Percentiles rank a stretch among this genome's conserved stretches.
Conservation (phyloP, 768 basidiomycete genomes). For the Tremella yokohamensis region DNA sequence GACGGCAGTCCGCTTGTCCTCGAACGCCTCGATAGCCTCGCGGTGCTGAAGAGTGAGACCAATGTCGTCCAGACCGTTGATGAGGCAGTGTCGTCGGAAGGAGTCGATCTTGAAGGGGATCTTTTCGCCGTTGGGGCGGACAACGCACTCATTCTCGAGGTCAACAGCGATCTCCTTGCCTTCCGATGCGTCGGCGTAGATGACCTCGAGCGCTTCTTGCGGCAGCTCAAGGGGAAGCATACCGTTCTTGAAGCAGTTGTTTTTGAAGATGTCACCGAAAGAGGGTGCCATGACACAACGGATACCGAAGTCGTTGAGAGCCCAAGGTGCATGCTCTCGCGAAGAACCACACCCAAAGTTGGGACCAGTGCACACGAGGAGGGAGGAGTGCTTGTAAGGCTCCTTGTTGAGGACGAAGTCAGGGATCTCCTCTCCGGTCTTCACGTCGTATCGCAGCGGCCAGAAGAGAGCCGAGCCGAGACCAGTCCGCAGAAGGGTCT, state of each 20-base stretch:
- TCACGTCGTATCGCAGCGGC: conserved; percentile 70
- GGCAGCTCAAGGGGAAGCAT: conserved; percentile 76
- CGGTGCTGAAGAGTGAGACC: conserved; percentile 84
- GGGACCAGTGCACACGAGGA: conserved; percentile 75
- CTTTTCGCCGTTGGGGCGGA: conserved; percentile 62
- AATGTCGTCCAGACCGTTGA: conserved; percentile 96
- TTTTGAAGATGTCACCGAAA: conserved; percentile 86
- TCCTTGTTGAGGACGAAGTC: conserved; percentile 79
- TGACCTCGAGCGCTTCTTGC: conserved; percentile 65
- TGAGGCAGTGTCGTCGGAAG: conserved; percentile 86
- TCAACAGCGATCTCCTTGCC: conserved; percentile 77
- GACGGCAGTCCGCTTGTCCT: conserved; percentile 65
- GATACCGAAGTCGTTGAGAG: conserved; percentile 74
- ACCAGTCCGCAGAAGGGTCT: conserved; percentile 85
- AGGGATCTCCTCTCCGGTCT: conserved; percentile 69
- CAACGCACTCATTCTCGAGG: conserved; percentile 73
- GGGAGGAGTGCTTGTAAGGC: conserved; percentile 70
- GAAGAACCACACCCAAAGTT: conserved; percentile 92
- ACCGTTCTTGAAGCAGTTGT: conserved; percentile 80
- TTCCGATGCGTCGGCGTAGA: conserved; percentile 72
- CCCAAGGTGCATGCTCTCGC: conserved; percentile 81
- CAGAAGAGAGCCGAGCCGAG: conserved; percentile 78
- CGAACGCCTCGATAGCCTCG: conserved; percentile 70
- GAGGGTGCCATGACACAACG: conserved; percentile 80
- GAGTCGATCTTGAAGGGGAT: conserved; percentile 78